Conservation (phyloP, 1,284 basidiomycete genomes). For the Cryptococcus sp. region DNA sequence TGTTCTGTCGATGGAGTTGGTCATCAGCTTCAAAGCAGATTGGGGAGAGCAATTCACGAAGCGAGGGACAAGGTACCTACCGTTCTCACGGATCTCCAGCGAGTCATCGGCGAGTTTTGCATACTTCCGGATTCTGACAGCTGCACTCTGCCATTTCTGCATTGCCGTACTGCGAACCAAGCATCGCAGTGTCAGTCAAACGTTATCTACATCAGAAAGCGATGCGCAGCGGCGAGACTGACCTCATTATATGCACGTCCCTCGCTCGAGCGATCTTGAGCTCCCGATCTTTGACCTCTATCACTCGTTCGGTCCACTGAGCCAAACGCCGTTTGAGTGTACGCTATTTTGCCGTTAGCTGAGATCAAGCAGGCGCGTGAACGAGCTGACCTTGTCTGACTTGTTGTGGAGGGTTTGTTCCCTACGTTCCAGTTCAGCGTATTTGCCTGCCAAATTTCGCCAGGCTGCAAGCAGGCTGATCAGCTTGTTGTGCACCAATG, state of each 20-base stretch:
- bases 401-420: too few species aligned
- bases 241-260: conserved; percentile 19
- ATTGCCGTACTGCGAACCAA: conserved; percentile 1
- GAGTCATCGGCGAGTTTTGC: conserved; percentile 16
- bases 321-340: conserved; percentile 19
- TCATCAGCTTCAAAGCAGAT: too few species aligned
- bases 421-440: too few species aligned
- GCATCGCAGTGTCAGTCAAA: not conserved
- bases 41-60: too few species aligned
- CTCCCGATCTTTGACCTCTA: conserved; percentile 46
- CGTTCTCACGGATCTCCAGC: conserved; percentile 15
- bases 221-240: conserved; percentile 2
- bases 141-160: conserved; percentile 1
- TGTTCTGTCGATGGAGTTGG: conserved; percentile 19
- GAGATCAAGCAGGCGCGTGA: not conserved
- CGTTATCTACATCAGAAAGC: not conserved
- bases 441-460: too few species aligned
- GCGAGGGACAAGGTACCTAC: not conserved
- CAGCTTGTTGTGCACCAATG: not conserved
- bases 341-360: conserved; percentile 9
- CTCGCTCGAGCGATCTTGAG: conserved; percentile 32
- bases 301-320: conserved; percentile 40
- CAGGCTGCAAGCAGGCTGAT: not conserved
- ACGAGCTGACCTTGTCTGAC: too few species aligned
- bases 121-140: conserved; percentile 4